Conservation (phyloP, 164 flowering plant species). For the Berberis thunbergii region DNA sequence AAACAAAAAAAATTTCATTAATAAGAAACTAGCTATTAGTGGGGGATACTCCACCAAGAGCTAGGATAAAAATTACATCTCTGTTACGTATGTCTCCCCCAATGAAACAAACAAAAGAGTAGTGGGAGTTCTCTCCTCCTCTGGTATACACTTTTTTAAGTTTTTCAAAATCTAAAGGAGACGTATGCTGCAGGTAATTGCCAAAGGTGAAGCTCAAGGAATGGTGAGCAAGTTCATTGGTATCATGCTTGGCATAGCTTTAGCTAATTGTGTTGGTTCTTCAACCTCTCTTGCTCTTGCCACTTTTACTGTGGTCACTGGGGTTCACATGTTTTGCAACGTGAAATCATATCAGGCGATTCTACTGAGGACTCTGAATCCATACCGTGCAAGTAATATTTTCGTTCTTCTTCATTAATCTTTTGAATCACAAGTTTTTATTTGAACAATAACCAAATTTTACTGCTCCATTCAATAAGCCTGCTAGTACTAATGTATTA, state of each 20-base stretch:
- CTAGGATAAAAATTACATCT: too few relatives aligned
- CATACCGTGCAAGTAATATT: slow-evolving; percentile 92
- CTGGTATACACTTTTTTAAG: too few relatives aligned
- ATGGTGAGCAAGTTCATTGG: slow-evolving; percentile 98
- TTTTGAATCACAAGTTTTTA: too few relatives aligned
- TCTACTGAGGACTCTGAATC: slow-evolving; percentile 84
- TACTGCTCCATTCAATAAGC: too few relatives aligned
- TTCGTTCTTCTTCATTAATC: slow-evolving; percentile 1
- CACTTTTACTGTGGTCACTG: slow-evolving; percentile 64
- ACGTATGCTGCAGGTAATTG: slow-evolving; percentile 65
- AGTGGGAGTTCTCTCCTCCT: too few relatives aligned
- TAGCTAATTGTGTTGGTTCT: slow-evolving; percentile 67
- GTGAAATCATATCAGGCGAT: slow-evolving; percentile 88
- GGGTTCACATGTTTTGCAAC: slow-evolving; percentile 95
- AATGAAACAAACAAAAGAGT: too few relatives aligned
- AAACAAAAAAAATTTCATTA: too few relatives aligned
- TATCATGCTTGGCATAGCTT: slow-evolving; percentile 70
- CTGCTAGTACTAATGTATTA: too few relatives aligned
- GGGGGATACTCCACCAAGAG: too few relatives aligned
- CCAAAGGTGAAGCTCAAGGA: slow-evolving; percentile 99
- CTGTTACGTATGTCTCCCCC: too few relatives aligned
- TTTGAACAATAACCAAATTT: too few relatives aligned
- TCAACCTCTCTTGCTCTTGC: slow-evolving; percentile 68
- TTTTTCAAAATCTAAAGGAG: not conserved
- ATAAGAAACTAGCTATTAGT: too few relatives aligned